Percentiles rank a stretch among this genome's conserved stretches.
Evolutionary conservation across 139 green algal species (phyloP).

Genomic region (Limnomonas spitsbergensis): DNA sequence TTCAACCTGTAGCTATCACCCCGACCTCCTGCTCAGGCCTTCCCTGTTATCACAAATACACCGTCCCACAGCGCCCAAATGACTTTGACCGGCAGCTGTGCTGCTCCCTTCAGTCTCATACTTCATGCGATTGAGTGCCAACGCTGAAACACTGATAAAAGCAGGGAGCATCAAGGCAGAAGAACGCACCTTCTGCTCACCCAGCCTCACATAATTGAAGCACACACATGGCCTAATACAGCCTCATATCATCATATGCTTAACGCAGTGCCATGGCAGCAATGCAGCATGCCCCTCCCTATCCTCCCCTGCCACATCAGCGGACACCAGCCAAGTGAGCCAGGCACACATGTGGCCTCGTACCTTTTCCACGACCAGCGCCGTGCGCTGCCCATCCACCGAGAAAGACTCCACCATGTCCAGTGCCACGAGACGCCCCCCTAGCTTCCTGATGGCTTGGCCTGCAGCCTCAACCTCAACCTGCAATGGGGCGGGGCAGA

Average conservation of each 20-base stretch:
- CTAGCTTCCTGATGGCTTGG: conserved; percentile 58
- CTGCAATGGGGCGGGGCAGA: conserved; percentile 29
- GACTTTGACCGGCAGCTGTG: no score
- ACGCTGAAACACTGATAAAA: no score
- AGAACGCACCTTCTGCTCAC: no score
- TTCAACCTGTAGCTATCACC: no score
- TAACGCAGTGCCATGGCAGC: not conserved
- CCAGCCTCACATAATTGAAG: no score
- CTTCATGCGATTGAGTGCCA: no score
- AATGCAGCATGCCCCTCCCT: not conserved
- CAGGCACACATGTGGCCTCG: not conserved
- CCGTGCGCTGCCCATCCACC: conserved; percentile 35
- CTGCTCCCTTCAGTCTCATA: no score
- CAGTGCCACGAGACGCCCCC: conserved; percentile 47
- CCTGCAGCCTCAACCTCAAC: conserved; percentile 56
- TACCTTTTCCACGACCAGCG: conserved; percentile 36
- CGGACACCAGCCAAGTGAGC: not conserved
- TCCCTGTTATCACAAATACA: no score
- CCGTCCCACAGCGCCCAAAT: no score
- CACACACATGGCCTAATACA: not conserved
- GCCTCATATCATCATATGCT: not conserved
- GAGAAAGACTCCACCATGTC: conserved; percentile 53
- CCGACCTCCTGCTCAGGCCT: no score
- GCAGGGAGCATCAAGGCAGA: no score
- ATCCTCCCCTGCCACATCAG: not conserved